A percentile compares a stretch with the other conserved stretches of the same genome.
phyloP scores from a whole-genome alignment of 768 basidiomycete genomes.

The Leucocoprinus leucothites region DNA sequence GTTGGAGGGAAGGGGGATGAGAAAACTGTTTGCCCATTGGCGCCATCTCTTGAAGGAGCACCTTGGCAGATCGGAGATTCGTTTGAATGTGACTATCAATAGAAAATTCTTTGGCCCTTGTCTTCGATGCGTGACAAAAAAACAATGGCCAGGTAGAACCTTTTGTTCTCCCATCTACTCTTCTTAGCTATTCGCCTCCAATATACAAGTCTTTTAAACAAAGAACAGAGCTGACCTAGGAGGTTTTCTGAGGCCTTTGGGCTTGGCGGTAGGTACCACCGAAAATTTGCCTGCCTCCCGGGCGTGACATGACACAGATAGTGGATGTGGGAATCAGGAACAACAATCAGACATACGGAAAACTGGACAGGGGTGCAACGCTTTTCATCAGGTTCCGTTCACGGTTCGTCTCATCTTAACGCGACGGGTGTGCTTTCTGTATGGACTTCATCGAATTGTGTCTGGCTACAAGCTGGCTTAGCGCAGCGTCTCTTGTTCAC shows the following conservation, averaged over 20 bases:
- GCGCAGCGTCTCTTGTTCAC: neutral
- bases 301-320: neutral
- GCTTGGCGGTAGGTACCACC: neutral
- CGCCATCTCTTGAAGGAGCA: neutral
- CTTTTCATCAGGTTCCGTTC: no score
- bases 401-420: neutral
- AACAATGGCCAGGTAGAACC: neutral
- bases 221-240: neutral
- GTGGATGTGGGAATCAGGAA: neutral
- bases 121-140: neutral
- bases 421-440: neutral
- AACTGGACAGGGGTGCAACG: neutral
- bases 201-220: no score
- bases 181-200: no score
- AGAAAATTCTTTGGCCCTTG: neutral
- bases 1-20: constrained; percentile 3
- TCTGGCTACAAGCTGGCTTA: neutral
- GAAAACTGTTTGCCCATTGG: constrained; percentile 6
- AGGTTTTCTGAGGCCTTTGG: neutral
- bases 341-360: neutral
- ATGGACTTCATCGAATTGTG: neutral
- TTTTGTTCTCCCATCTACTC: neutral
- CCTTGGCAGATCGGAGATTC: constrained; percentile 12
- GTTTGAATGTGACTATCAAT: constrained; percentile 6
- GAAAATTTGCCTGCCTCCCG: neutral